These are phyloP conservation scores for Tolypocladium pustulatum DNA, from an alignment of 2,329 filamentous ascomycete genomes.

Conservation along the genomic window DNA sequence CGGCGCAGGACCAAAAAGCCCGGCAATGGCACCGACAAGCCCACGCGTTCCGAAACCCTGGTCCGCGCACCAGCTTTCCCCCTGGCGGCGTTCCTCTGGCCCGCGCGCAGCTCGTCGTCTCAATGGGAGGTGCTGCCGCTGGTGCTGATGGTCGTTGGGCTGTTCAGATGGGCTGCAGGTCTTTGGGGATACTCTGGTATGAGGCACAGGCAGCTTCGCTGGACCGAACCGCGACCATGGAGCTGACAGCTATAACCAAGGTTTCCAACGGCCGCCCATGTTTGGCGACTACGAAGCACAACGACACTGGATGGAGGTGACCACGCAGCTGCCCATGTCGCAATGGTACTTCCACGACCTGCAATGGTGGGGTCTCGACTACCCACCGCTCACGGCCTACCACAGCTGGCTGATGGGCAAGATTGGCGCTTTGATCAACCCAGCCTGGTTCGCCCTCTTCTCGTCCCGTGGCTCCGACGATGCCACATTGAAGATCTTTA, in stretches of 20 bases:
- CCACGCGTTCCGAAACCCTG: conserved; percentile 28
- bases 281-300: conserved; percentile 97
- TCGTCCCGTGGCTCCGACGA: conserved; percentile 75
- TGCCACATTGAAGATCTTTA: conserved; percentile 77
- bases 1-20: conserved; percentile 46
- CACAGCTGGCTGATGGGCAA: conserved; percentile 93
- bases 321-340: conserved; percentile 75
- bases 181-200: conserved; percentile 92
- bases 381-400: conserved; percentile 94
- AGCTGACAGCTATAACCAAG: conserved; percentile 17
- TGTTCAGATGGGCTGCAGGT: conserved; percentile 87
- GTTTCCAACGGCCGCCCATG: conserved; percentile 75
- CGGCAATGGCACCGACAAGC: conserved; percentile 27
- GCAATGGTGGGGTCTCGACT: conserved; percentile 96
- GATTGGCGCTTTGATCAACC: conserved; percentile 69
- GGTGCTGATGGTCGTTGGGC: conserved; percentile 77
- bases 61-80: conserved; percentile 67
- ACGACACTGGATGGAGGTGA: conserved; percentile 98
- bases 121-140: conserved; percentile 89
- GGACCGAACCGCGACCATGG: neutral
- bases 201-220: neutral
- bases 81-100: conserved; percentile 89
- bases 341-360: conserved; percentile 98
- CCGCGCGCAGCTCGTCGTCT: conserved; percentile 69
- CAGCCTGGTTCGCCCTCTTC: conserved; percentile 79